A percentile compares a stretch with the other conserved stretches of the same genome.
Evolutionary conservation across 2,329 filamentous ascomycete species (phyloP).

Genomic region (Ambrosiella cleistominuta): DNA sequence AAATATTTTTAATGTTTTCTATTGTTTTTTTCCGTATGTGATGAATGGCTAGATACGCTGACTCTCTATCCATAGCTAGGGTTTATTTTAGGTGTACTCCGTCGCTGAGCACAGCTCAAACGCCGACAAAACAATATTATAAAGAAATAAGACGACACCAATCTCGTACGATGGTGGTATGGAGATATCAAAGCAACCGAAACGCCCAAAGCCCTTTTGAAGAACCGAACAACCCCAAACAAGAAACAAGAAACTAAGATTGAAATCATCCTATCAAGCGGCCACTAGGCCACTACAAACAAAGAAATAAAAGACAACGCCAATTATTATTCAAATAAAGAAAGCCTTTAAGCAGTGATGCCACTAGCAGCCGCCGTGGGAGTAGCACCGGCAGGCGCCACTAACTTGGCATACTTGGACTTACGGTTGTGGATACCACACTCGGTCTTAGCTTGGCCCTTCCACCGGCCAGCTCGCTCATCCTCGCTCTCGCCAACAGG

Average conservation of each 20-base stretch:
- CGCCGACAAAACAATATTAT: background rate
- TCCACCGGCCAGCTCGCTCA: slow-evolving; percentile 91
- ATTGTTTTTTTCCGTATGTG: background rate
- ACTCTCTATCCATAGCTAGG: background rate
- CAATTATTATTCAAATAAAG: background rate
- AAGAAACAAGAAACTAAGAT: slow-evolving; percentile 1
- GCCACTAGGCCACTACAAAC: background rate
- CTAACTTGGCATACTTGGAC: slow-evolving; percentile 69
- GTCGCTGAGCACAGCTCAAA: no score
- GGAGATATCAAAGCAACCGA: background rate
- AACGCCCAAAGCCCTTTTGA: background rate
- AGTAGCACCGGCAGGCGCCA: background rate
- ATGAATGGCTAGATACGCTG: background rate
- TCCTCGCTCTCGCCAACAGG: slow-evolving; percentile 85
- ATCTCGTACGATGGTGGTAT: background rate
- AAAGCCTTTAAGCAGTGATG: background rate
- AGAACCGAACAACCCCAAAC: background rate
- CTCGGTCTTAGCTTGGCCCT: slow-evolving; percentile 88
- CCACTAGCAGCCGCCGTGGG: background rate
- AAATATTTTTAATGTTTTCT: background rate
- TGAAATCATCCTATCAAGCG: slow-evolving; percentile 4
- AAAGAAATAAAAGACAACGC: background rate
- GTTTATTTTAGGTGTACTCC: no score
- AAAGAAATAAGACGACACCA: background rate
- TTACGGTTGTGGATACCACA: slow-evolving; percentile 98